Conservation (phyloP, 2,329 filamentous ascomycete genomes). For the Penicillium sclerotigenum region DNA sequence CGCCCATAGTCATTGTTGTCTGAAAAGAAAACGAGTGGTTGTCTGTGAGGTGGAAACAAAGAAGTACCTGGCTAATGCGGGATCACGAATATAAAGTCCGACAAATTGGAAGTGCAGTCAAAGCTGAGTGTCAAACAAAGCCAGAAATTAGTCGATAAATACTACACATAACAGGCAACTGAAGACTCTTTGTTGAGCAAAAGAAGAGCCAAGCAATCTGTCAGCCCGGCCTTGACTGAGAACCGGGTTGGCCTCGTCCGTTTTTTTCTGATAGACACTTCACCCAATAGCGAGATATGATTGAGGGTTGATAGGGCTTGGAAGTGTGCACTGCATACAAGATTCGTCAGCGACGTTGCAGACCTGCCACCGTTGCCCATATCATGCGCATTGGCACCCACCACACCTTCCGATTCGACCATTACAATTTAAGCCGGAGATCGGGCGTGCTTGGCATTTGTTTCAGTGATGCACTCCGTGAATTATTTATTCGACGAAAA, state of each 20-base stretch:
- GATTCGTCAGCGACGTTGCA: constrained; percentile 9
- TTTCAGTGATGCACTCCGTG: neutral
- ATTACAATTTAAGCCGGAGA: constrained; percentile 6
- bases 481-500: neutral
- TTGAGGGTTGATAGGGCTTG: neutral
- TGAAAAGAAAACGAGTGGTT: neutral
- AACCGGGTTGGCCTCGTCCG: neutral
- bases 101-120: neutral
- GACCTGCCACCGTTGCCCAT: neutral
- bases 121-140: neutral
- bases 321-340: constrained; percentile 5
- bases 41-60: neutral
- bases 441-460: neutral
- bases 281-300: neutral
- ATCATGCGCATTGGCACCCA: neutral
- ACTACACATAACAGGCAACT: neutral
- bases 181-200: constrained; percentile 3
- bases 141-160: neutral
- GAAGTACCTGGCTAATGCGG: neutral
- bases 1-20: neutral
- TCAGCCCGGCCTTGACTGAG: neutral
- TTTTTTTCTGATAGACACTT: neutral
- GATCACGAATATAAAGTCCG: neutral
- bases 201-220: neutral
- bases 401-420: constrained; percentile 12